Evolutionary conservation across 75 land plant species (phyloP), one percentile per base, ranked within the genome.

Genomic region (Cunninghamia lanceolata): DNA sequence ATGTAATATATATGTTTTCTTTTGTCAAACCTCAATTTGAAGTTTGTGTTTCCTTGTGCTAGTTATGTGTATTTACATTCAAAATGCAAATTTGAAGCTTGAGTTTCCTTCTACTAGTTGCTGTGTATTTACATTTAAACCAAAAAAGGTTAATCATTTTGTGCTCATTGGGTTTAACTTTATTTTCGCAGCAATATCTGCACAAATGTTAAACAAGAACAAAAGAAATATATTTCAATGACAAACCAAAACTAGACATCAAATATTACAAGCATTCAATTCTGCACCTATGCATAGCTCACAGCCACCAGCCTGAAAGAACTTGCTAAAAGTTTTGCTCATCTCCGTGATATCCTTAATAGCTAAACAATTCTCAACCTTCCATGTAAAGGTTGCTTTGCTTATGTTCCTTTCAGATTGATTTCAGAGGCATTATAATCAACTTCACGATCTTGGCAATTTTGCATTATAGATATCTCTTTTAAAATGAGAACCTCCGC

Each of bases 341-440:
- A 88, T 91, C 86, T 91, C 92, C 91, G 88, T 88, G 70, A 91
- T 91, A 83, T 91, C 92, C 85, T 91, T 91, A 84, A 91, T 90
- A 19, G 92, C 92, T 46, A 90, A 83, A 85, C 90, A 90, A 53
- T 91, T 90, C 89, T 91, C 92, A 71, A 91, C 92, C 39, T 83
- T 85, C 91, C 92, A 91, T 39, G 89, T 90, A 52, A 91, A 91
- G 32, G 91, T 90, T 13, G 91, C 87, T 10, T 84, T 79, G 85
- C 87, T 88, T 43, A 86, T 70, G 73, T 79, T 89, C 63, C 83
- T 87, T 46, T 89, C 86, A 34, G 85, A 76, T 81, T 90, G 87
- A 76, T 38, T 85, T 53, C 82, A 50, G 74, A 40, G 56, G 75
- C 42, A 46, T 71, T 40, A 25, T 84, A 74, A 42, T 86, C 54